These are phyloP conservation scores for Fusarium burgessii DNA, from an alignment of 2,329 filamentous ascomycete species.

Conservation along the genomic window DNA sequence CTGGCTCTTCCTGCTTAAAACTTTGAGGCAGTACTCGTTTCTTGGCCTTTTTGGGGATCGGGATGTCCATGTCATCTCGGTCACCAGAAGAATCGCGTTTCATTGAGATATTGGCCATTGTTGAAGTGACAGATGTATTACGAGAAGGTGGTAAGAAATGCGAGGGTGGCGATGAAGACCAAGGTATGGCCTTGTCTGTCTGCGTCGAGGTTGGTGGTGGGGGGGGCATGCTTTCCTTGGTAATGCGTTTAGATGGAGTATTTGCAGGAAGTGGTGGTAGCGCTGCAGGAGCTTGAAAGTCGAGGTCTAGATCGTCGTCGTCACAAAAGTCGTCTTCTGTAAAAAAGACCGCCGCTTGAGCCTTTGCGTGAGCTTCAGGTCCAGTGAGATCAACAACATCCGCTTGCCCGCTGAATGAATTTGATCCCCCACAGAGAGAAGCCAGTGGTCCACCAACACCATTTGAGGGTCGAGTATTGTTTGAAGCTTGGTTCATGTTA, in stretches of 20 bases:
- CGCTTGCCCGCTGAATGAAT: constrained; percentile 58
- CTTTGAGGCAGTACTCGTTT: constrained; percentile 71
- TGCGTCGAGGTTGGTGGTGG: constrained; percentile 48
- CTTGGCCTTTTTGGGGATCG: constrained; percentile 60
- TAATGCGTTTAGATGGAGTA: constrained; percentile 32
- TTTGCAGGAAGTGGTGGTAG: constrained; percentile 54
- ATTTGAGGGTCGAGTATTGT: constrained; percentile 14
- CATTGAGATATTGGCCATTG: constrained; percentile 40
- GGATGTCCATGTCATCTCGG: constrained; percentile 41
- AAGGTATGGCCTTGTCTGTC: constrained; percentile 63
- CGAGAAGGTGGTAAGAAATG: constrained; percentile 57
- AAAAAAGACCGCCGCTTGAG: constrained; percentile 65
- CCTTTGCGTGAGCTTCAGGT: constrained; percentile 45
- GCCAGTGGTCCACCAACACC: constrained; percentile 49
- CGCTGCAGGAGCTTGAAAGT: constrained; percentile 71
- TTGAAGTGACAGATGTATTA: constrained; percentile 31
- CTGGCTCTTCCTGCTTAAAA: constrained; percentile 52
- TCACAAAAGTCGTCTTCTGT: constrained; percentile 89
- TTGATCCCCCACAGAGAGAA: constrained; percentile 58
- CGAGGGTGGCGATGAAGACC: constrained; percentile 75
- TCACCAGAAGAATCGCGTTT: constrained; percentile 60
- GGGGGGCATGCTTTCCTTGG: constrained; percentile 46
- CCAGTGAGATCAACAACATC: constrained; percentile 52
- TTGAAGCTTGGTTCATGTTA: constrained; percentile 49
- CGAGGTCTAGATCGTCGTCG: constrained; percentile 79